Evolutionary conservation across 208 protist species (phyloP).

Genomic region (Porcisia deanei): DNA sequence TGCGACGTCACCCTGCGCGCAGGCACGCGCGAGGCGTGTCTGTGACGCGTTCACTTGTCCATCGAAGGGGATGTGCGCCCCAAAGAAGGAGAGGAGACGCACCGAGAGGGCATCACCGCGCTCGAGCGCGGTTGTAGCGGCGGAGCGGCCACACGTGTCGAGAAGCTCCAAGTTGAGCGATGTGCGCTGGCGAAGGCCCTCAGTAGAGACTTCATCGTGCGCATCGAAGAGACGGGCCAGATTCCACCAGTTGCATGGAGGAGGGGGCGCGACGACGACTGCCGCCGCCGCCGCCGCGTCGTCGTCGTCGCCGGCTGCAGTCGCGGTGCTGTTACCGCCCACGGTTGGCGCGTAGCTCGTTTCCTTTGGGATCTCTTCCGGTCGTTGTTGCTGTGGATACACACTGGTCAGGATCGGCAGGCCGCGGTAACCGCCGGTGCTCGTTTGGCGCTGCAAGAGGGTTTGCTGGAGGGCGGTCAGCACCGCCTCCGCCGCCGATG

Average conservation of each 20-base stretch:
- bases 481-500: conserved; percentile 12
- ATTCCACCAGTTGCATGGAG: conserved; percentile 11
- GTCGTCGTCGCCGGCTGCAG: background rate
- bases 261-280: background rate
- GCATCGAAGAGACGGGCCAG: conserved; percentile 12
- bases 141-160: conserved; percentile 18
- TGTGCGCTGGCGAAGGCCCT: background rate
- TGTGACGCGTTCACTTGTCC: conserved; percentile 56
- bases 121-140: conserved; percentile 36
- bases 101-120: conserved; percentile 42
- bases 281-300: background rate
- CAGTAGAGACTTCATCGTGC: background rate
- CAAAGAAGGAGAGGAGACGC: conserved; percentile 66
- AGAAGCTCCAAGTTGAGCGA: conserved; percentile 40
- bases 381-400: conserved; percentile 18
- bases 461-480: conserved; percentile 16
- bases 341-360: background rate
- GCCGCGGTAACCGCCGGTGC: conserved; percentile 8
- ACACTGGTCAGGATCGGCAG: conserved; percentile 21
- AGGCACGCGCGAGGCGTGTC: conserved; percentile 71
- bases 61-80: conserved; percentile 24
- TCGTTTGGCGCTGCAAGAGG: conserved; percentile 16
- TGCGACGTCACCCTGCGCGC: conserved; percentile 48
- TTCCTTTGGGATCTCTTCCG: background rate
- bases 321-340: background rate